phyloP scores from a whole-genome alignment of 257 asterid species.

The Gardenia jasminoides region DNA sequence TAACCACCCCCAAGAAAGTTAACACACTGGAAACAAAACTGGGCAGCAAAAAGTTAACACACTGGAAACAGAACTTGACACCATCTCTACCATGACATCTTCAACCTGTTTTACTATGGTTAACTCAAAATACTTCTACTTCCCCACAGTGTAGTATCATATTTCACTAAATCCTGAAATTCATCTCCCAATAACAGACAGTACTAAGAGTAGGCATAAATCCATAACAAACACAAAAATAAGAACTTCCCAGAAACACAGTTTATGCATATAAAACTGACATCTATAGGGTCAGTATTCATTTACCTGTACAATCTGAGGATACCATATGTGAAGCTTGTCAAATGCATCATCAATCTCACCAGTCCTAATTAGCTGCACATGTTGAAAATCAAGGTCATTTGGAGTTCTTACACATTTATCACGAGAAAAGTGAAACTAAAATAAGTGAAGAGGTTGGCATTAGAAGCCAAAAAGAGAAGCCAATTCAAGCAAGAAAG shows the following conservation, averaged over 20 bases:
- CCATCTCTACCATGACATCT: neutral
- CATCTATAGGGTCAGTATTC: neutral
- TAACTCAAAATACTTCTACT: neutral
- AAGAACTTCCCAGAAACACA: neutral
- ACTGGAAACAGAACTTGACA: too few species aligned
- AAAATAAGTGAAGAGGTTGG: neutral
- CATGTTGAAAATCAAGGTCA: constrained; percentile 13
- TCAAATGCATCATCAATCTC: constrained; percentile 67
- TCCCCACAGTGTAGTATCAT: neutral
- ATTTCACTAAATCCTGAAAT: neutral
- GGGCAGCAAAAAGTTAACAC: too few species aligned
- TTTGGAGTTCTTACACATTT: neutral
- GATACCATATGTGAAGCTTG: constrained; percentile 64
- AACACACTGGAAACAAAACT: neutral
- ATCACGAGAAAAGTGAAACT: neutral
- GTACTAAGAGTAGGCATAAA: neutral
- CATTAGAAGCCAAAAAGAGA: neutral
- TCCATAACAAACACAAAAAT: neutral
- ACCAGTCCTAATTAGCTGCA: constrained; percentile 78
- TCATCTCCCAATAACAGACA: constrained; percentile 9
- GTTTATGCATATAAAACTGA: neutral
- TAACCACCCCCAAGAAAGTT: neutral
- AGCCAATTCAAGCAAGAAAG: neutral
- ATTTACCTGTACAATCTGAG: constrained; percentile 78
- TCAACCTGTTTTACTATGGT: neutral